Base-by-base conservation (phyloP, 2,329 filamentous ascomycete species). In the Fusarium chuoi region DNA sequence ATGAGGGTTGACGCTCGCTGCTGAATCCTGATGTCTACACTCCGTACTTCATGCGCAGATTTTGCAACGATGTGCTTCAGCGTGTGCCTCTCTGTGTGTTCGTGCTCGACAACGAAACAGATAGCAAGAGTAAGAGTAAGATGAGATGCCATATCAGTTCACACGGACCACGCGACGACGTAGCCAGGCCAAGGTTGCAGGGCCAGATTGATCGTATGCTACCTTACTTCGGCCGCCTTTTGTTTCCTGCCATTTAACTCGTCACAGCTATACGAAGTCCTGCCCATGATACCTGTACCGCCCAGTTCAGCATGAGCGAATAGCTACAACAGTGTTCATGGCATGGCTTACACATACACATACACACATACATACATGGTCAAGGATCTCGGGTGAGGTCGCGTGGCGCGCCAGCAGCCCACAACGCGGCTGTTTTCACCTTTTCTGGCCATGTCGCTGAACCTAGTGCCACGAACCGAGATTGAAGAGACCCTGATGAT, bases 391-490 rank as follows among this genome's bases (percentile, higher is more conserved):
- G 71, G 63, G 36, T 67, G 35, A 52, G 61, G 55, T 59, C 70
- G 64, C 60, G 58, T 68, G 65, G 66, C 65, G 70, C 67, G 44
- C 62, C 62, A 42, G 39, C 30, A 41, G 26, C 45, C 62, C 62
- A 63, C 61, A 65, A 42, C 51, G 58, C 71, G 71, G 71, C 59
- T 54, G 54, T 63, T 71, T 72, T 69, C 57, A 54, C 65, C 69
- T 62, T 66, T 71, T 75, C 56, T 65, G 58, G 66, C 67, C 56
- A 65, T 74, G 65, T 61, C 60, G 70, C 74, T 70, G 61, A 51
- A 67, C 66, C 71, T 64, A 61, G 61, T 66, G 48, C 60, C 54
- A 46, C 51, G 55, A 73, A 61, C 68, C 62, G 71, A 66, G 65
- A 73, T 77, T 74, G 54, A 46, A 49, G 60, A 64, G 39, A 61